Conservation (phyloP, 2,329 filamentous ascomycete genomes). For the Phialophora macrospora region DNA sequence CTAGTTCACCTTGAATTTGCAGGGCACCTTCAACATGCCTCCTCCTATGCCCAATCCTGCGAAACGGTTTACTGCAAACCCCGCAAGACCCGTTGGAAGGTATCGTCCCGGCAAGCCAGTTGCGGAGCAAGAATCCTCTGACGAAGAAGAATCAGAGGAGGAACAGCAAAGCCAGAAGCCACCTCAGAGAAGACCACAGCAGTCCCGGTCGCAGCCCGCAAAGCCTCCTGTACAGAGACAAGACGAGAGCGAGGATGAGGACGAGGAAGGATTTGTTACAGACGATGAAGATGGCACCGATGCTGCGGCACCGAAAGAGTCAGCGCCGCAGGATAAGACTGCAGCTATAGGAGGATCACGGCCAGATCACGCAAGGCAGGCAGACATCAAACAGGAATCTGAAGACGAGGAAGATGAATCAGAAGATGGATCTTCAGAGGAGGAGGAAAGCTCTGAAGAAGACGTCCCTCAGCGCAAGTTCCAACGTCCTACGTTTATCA, state of each 20-base stretch:
- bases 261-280: conserved; percentile 66
- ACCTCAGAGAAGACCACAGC: conserved; percentile 49
- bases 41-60: conserved; percentile 51
- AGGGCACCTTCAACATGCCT: conserved; percentile 44
- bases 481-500: conserved; percentile 70
- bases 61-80: conserved; percentile 93
- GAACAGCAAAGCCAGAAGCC: conserved; percentile 52
- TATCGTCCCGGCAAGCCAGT: conserved; percentile 82
- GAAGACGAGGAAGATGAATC: conserved; percentile 37
- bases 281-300: conserved; percentile 48
- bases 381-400: conserved; percentile 9
- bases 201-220: conserved; percentile 45
- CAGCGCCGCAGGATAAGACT: conserved; percentile 31
- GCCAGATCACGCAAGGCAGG: not conserved
- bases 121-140: conserved; percentile 54
- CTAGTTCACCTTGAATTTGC: not conserved
- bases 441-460: conserved; percentile 62
- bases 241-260: conserved; percentile 43
- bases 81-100: conserved; percentile 71
- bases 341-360: conserved; percentile 11
- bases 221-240: conserved; percentile 24
- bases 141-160: conserved; percentile 60
- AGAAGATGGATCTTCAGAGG: conserved; percentile 28
- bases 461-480: conserved; percentile 62
- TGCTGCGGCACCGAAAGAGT: conserved; percentile 40